phyloP scores from a whole-genome alignment of 805 yeast genomes.

The Lipomyces oligophaga region DNA sequence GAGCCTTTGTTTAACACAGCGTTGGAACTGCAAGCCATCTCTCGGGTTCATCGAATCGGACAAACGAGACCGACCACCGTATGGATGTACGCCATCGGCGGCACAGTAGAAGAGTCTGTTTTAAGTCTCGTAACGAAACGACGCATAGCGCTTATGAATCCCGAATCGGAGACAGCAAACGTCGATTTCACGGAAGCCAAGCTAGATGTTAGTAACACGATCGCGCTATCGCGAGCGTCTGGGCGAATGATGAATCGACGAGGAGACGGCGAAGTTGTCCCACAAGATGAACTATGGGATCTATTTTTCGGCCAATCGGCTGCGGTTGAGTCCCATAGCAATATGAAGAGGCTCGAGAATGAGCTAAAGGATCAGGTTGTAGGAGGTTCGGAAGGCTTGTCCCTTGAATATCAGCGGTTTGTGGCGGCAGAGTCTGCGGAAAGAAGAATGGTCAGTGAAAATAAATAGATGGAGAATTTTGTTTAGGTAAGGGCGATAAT shows the following conservation, averaged over 20 bases:
- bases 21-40: slow-evolving; percentile 85
- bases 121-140: slow-evolving; percentile 62
- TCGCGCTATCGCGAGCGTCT: slow-evolving; percentile 52
- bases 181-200: slow-evolving; percentile 26
- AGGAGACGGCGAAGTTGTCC: slow-evolving; percentile 57
- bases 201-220: slow-evolving; percentile 48
- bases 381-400: slow-evolving; percentile 1
- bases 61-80: slow-evolving; percentile 77
- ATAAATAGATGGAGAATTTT: too few species aligned
- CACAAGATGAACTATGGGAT: slow-evolving; percentile 57
- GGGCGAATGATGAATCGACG: slow-evolving; percentile 48
- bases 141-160: slow-evolving; percentile 42
- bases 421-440: slow-evolving; percentile 20
- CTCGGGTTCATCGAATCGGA: slow-evolving; percentile 89
- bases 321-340: slow-evolving; percentile 4
- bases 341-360: slow-evolving; percentile 5
- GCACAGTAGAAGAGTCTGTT: slow-evolving; percentile 86
- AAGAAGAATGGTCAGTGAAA: not conserved
- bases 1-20: slow-evolving; percentile 90
- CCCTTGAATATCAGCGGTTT: slow-evolving; percentile 11
- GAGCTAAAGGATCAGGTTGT: slow-evolving; percentile 6
- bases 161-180: slow-evolving; percentile 2
- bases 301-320: slow-evolving; percentile 46
- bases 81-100: slow-evolving; percentile 84
- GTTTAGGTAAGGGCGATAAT: too few species aligned